A percentile compares a stretch with the other conserved stretches of the same genome.
phyloP scores from a whole-genome alignment of 1,284 basidiomycete species.

The Irpex sp. region DNA sequence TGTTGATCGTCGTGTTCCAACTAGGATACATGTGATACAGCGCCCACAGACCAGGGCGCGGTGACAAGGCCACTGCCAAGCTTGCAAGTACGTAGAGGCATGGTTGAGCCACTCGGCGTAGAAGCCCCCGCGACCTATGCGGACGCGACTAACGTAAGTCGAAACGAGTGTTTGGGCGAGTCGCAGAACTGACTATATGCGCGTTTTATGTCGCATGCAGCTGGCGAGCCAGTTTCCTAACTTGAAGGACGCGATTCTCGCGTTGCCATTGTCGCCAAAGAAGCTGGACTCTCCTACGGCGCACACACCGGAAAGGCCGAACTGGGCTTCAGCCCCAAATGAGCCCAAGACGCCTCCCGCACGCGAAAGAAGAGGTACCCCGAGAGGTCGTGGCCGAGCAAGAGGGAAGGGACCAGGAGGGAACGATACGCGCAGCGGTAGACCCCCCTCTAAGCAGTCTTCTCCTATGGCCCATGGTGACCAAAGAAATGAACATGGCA shows the following conservation, averaged over 20 bases:
- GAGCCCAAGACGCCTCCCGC: background rate
- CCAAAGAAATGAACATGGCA: background rate
- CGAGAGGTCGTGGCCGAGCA: background rate
- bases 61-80: background rate
- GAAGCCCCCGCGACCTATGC: conserved; percentile 23
- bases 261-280: conserved; percentile 13
- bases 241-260: conserved; percentile 15
- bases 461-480: background rate
- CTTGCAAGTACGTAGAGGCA: conserved; percentile 11
- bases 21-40: too few relatives aligned
- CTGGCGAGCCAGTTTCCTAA: conserved; percentile 16
- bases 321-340: conserved; percentile 23
- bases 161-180: background rate
- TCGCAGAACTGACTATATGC: background rate
- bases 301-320: conserved; percentile 20
- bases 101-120: conserved; percentile 15
- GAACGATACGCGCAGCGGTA: background rate
- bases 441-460: background rate
- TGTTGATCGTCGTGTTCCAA: too few relatives aligned
- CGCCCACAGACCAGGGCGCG: background rate
- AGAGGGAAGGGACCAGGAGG: background rate
- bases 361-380: background rate
- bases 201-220: conserved; percentile 4
- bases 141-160: conserved; percentile 24
- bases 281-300: background rate